Evolutionary conservation across 2,329 filamentous ascomycete species (phyloP), one percentile per base, ranked within the genome.

Genomic region (Aureobasidium sp.): DNA sequence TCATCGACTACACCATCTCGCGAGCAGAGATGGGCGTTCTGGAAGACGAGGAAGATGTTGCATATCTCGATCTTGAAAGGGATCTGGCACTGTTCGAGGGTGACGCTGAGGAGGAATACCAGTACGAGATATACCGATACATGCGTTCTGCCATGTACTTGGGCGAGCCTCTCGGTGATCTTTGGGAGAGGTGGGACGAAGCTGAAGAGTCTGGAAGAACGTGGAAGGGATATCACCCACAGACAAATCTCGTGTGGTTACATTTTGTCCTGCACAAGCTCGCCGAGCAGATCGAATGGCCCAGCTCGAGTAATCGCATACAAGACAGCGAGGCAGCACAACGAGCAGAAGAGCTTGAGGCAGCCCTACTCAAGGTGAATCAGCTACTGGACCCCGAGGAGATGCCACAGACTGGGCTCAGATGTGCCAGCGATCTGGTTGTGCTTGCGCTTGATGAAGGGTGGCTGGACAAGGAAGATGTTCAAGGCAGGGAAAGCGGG

Each of bases 1-100:
- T 88, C 27, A 88, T 88, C 66, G 85, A 88, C 70, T 88, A 87
- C 70, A 87, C 85, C 1, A 78, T 87, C 39, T 86, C 84, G 1
- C 81, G 85, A n/a, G 83, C 83, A 1, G 77, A 79, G 27, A 73
- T 86, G 64, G 64, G 60, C 17, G 44, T 54, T 24, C n/a, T 64
- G 45, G 52, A 63, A 42, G 61, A 62, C 49, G 62, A 64, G 52
- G 62, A 62, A 58, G 67, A 71, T 60, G 72, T 79, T 15, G 78
- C 77, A 11, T 81, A 74, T 64, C 72, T 77, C 33, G 77, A 81
- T 64, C 74, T 81, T 39, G 70, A 77, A 33, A 72, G 71, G 63
- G 76, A 80, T 60, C 65, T 68, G 4, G 69, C 69, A 0, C 65
- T 82, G 54, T 81, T 81, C 69, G 69, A 76, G 64, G 79, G 74